Evolutionary conservation across 495 filamentous ascomycete genomes (phyloP).

Genomic region (Penicillium argentinense): DNA sequence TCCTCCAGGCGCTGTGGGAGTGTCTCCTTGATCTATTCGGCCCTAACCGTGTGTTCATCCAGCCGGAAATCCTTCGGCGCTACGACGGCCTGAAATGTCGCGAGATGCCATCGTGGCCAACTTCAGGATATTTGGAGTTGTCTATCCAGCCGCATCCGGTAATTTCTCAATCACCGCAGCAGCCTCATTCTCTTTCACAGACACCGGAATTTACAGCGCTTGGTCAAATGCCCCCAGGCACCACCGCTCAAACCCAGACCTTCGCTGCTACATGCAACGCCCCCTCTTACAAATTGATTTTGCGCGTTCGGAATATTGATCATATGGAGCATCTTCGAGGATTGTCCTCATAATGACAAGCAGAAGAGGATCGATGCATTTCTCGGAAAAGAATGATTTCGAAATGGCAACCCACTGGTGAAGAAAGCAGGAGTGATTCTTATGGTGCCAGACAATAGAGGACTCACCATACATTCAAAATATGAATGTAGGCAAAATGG

Average conservation of each 20-base stretch:
- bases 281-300: too few species aligned
- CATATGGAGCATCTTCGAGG: constrained; percentile 69
- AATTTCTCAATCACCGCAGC: background rate
- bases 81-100: constrained; percentile 14
- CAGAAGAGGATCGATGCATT: constrained; percentile 78
- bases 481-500: too few species aligned
- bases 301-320: too few species aligned
- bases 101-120: constrained; percentile 56
- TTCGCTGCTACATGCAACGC: too few species aligned
- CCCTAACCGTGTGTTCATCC: constrained; percentile 32
- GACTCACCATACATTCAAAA: too few species aligned
- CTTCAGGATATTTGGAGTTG: constrained; percentile 62
- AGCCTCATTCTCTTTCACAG: background rate
- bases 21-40: constrained; percentile 57
- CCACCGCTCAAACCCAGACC: too few species aligned
- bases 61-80: background rate
- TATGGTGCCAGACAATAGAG: too few species aligned
- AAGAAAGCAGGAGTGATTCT: background rate
- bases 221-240: background rate
- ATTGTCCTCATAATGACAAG: too few species aligned
- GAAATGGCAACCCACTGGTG: constrained; percentile 12
- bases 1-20: constrained; percentile 67
- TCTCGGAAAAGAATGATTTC: constrained; percentile 51
- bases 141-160: constrained; percentile 25
- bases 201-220: background rate